A percentile compares a stretch with the other conserved stretches of the same genome.
Conservation (phyloP, 306 rosid genomes). For the Biancaea sappan region DNA sequence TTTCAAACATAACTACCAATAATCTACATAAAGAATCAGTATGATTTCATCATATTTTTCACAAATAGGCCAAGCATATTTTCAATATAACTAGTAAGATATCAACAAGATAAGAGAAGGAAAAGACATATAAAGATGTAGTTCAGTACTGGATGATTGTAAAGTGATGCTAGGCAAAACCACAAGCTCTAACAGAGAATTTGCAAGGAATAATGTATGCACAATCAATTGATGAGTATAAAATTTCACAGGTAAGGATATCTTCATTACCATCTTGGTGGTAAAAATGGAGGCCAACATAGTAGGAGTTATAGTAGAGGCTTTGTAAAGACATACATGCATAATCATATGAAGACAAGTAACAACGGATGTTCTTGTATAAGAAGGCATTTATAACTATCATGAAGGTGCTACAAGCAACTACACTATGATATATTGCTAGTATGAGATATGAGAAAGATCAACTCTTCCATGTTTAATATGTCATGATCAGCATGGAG, state of each 20-base stretch:
- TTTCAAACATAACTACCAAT: not conserved
- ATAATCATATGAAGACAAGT: not conserved
- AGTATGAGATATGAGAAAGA: not conserved
- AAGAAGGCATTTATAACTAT: not conserved
- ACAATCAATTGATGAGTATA: not conserved
- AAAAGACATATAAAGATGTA: not conserved
- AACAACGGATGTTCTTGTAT: not conserved
- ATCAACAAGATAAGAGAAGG: not conserved
- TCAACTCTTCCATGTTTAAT: not conserved
- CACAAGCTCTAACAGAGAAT: not conserved
- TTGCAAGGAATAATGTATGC: not conserved
- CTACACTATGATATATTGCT: not conserved
- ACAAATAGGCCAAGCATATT: not conserved
- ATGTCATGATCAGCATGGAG: not conserved
- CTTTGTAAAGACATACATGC: not conserved
- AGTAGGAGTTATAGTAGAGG: not conserved
- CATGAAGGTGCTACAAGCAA: not conserved
- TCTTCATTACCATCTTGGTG: not conserved
- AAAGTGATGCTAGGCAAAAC: not conserved
- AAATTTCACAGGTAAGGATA: slow-evolving; percentile 1
- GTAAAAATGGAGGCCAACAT: not conserved
- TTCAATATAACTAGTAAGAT: not conserved
- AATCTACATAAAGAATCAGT: not conserved
- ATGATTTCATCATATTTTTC: not conserved
- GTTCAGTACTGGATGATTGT: not conserved